Conservation (phyloP, 164 flowering plant species). For the Magnolia officinalis region DNA sequence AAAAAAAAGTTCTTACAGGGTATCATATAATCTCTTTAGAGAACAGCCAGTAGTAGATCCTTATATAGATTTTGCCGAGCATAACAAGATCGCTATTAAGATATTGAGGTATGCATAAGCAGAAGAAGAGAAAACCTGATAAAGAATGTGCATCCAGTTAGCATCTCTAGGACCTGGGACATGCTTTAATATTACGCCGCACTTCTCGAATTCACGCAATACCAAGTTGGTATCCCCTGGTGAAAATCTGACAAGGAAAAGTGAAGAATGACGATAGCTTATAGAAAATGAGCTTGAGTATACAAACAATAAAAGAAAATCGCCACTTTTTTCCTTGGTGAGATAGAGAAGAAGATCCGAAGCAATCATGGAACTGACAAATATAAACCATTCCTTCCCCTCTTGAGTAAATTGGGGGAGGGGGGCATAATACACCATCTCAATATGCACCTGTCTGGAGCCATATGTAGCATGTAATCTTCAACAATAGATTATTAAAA, state of each 20-base stretch:
- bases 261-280: not conserved
- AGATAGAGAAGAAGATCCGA: no score
- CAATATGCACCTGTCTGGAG: no score
- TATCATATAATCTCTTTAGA: not conserved
- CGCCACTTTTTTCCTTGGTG: no score
- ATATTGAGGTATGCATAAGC: no score
- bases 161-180: conserved; percentile 91
- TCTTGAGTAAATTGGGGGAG: no score
- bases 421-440: no score
- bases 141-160: conserved; percentile 95
- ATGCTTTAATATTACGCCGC: conserved; percentile 81
- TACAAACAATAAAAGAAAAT: not conserved
- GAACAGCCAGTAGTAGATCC: no score
- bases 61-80: no score
- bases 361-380: no score
- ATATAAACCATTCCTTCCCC: no score
- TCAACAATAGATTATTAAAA: not conserved
- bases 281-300: not conserved
- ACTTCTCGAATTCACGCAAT: conserved; percentile 91
- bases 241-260: conserved; percentile 51
- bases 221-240: conserved; percentile 87
- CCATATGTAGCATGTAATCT: no score
- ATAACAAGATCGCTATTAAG: no score
- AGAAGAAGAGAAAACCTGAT: conserved; percentile 58
- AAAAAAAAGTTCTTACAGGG: not conserved